Percentiles rank a stretch among this genome's conserved stretches.
These are phyloP conservation scores for Trichoderma sp. DNA, from an alignment of 2,329 filamentous ascomycete species.

Conservation along the genomic window DNA sequence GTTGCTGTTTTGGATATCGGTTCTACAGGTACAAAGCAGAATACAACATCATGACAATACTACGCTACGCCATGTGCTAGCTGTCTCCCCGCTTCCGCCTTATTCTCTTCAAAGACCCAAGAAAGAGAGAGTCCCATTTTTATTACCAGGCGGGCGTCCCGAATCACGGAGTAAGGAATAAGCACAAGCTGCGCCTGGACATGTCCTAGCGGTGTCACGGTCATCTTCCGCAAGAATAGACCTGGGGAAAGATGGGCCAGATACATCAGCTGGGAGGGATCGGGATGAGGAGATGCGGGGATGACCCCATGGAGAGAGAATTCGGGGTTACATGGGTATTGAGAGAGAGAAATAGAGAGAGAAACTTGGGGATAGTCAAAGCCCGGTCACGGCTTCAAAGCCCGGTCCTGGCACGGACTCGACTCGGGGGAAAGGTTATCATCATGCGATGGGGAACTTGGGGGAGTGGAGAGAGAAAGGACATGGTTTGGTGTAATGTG, in stretches of 20 bases:
- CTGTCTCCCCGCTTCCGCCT: not conserved
- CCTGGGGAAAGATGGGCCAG: not conserved
- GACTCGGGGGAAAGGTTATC: not conserved
- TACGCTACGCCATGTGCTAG: not conserved
- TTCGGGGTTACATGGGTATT: not conserved
- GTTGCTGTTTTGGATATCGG: not conserved
- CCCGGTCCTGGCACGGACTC: not conserved
- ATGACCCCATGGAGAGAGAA: not conserved
- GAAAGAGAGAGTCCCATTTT: not conserved
- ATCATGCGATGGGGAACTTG: not conserved
- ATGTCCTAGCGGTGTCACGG: not conserved
- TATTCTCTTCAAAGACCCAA: not conserved
- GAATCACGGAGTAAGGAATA: not conserved
- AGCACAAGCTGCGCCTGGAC: not conserved
- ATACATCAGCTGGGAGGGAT: not conserved
- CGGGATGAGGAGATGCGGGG: slow-evolving; percentile 1
- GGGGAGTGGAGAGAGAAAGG: not conserved
- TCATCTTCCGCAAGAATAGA: not conserved
- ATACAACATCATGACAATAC: not conserved
- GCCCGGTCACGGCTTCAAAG: not conserved
- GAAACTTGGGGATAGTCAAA: not conserved
- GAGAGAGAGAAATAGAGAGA: not conserved
- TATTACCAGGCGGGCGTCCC: not conserved
- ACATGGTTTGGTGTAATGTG: not conserved
- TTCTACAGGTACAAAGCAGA: not conserved